These are phyloP conservation scores for Ziziphus jujuba DNA, from an alignment of 306 rosid genomes.

Conservation along the genomic window DNA sequence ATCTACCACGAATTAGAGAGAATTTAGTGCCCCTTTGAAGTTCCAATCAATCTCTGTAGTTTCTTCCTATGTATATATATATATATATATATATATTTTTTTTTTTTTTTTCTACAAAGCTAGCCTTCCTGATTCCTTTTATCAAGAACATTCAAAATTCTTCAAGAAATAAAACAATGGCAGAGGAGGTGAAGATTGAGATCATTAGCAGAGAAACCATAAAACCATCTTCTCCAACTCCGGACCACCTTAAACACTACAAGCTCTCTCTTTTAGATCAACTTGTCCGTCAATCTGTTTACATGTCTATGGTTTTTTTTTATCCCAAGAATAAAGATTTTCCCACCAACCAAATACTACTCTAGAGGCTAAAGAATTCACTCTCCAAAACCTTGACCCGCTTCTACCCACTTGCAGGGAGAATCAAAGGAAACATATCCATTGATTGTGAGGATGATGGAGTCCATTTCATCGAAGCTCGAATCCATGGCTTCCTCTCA, in stretches of 20 bases:
- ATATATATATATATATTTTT: no score
- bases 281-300: constrained; percentile 6
- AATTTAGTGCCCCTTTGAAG: no score
- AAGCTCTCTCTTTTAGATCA: constrained; percentile 29
- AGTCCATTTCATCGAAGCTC: constrained; percentile 24
- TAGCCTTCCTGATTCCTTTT: no score
- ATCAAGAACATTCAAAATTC: no score
- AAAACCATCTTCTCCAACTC: constrained; percentile 38
- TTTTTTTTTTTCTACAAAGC: no score
- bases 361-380: constrained; percentile 38
- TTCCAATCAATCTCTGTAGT: no score
- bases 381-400: constrained; percentile 40
- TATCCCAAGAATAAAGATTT: constrained; percentile 5
- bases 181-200: constrained; percentile 7
- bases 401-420: constrained; percentile 57
- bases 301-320: constrained; percentile 28
- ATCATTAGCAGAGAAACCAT: constrained; percentile 19
- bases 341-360: not conserved
- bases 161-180: no score
- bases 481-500: constrained; percentile 21
- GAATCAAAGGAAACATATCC: constrained; percentile 27
- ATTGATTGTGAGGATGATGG: constrained; percentile 51
- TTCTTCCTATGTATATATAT: no score
- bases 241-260: constrained; percentile 23
- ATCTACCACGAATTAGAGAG: no score